These are phyloP conservation scores for Ophiostoma ulmi DNA, from an alignment of 2,329 filamentous ascomycete genomes.

Conservation along the genomic window DNA sequence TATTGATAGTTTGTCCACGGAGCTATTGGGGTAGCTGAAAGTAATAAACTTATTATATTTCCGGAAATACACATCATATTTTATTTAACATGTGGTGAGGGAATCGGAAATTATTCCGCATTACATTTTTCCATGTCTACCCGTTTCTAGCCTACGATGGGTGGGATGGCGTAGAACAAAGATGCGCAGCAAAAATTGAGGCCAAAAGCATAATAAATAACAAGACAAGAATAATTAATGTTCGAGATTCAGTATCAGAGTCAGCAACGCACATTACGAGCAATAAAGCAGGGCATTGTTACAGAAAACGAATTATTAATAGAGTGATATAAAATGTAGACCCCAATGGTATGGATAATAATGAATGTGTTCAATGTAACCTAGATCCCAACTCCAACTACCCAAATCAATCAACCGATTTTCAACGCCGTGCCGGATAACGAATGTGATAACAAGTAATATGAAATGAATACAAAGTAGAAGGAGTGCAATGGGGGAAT, in stretches of 20 bases:
- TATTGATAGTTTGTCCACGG: background rate
- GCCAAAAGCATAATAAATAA: background rate
- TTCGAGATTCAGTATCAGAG: too few species aligned
- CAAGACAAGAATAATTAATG: too few species aligned
- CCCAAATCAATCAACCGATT: background rate
- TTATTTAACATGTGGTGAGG: background rate
- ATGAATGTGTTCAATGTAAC: background rate
- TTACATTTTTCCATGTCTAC: background rate
- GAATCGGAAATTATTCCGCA: background rate
- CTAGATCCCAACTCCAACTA: background rate
- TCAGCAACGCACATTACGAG: background rate
- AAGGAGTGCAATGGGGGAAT: background rate
- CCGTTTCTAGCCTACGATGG: background rate
- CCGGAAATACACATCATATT: background rate
- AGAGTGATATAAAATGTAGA: background rate
- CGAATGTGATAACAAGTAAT: slow-evolving; percentile 1
- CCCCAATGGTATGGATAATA: background rate
- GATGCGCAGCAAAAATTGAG: background rate
- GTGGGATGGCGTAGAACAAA: background rate
- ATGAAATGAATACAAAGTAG: background rate
- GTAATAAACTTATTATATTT: background rate
- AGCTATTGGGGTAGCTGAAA: background rate
- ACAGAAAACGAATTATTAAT: background rate
- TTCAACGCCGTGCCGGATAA: slow-evolving; percentile 9
- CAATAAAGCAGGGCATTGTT: background rate